These are phyloP conservation scores for Globisporangium middletonii DNA, from an alignment of 352 stramenopile species.

Conservation along the genomic window DNA sequence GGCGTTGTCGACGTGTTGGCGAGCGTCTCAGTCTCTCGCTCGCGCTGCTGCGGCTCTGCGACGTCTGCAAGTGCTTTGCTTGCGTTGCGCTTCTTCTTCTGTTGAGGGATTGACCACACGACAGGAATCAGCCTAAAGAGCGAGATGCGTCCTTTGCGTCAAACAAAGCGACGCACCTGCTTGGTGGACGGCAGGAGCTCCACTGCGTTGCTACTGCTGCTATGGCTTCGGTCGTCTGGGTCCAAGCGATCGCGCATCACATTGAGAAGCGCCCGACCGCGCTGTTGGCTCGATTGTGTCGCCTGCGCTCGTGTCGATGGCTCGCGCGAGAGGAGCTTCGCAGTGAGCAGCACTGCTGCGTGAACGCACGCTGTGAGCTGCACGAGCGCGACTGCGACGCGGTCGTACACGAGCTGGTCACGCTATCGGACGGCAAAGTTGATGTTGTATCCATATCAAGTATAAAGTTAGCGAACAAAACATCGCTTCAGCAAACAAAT, in stretches of 20 bases:
- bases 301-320: not conserved
- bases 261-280: slow-evolving; percentile 3
- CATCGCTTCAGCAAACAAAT: not conserved
- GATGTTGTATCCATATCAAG: too few species aligned
- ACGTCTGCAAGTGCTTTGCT: too few species aligned
- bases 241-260: slow-evolving; percentile 7
- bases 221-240: not conserved
- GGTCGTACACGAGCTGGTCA: slow-evolving; percentile 32
- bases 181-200: not conserved
- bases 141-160: too few species aligned
- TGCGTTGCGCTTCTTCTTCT: too few species aligned
- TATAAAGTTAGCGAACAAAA: not conserved
- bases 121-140: too few species aligned
- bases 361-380: slow-evolving; percentile 25
- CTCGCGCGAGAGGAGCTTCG: slow-evolving; percentile 16
- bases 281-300: slow-evolving; percentile 1
- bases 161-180: too few species aligned
- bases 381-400: slow-evolving; percentile 22
- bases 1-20: not conserved
- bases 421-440: slow-evolving; percentile 1
- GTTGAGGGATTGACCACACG: too few species aligned
- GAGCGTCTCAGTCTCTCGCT: not conserved
- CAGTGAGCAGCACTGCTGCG: slow-evolving; percentile 21
- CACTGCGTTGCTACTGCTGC: not conserved
- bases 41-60: not conserved